Conservation (phyloP, 2,329 filamentous ascomycete species). For the Aspergillus vadensis region DNA sequence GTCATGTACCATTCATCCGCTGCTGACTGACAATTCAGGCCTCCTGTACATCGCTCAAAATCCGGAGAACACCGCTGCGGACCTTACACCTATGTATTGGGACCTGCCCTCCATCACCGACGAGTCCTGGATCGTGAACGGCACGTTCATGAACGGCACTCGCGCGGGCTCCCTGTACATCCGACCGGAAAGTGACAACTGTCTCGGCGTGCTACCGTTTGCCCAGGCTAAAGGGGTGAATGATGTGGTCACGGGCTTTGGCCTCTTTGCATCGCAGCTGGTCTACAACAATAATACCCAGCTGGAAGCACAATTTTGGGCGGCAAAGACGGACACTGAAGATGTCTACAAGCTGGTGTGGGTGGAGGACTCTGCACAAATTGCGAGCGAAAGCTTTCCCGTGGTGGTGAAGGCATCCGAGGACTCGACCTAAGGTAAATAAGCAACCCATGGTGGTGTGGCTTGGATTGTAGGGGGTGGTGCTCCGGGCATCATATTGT, state of each 20-base stretch:
- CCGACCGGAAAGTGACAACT: not conserved
- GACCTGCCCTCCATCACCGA: slow-evolving; percentile 2
- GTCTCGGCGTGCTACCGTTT: not conserved
- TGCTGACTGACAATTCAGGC: not conserved
- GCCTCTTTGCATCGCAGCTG: slow-evolving; percentile 3
- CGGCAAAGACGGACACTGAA: not conserved
- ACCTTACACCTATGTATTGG: not conserved
- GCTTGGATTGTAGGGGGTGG: not conserved
- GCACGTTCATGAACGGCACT: not conserved
- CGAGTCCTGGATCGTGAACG: slow-evolving; percentile 5
- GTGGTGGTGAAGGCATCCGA: not conserved
- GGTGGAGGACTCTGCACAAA: not conserved
- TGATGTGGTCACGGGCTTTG: slow-evolving; percentile 1
- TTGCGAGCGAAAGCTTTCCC: not conserved
- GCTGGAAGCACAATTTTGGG: slow-evolving; percentile 1
- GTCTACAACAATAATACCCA: not conserved
- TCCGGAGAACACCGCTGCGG: not conserved
- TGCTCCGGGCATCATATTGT: no score
- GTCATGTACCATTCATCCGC: not conserved
- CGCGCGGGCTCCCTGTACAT: not conserved
- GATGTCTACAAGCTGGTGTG: not conserved
- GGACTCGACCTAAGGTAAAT: not conserved
- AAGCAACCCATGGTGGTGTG: not conserved
- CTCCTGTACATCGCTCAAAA: not conserved
- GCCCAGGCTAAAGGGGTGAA: not conserved